Conservation (phyloP, 1,284 basidiomycete species). For the Cryptococcus sp. region DNA sequence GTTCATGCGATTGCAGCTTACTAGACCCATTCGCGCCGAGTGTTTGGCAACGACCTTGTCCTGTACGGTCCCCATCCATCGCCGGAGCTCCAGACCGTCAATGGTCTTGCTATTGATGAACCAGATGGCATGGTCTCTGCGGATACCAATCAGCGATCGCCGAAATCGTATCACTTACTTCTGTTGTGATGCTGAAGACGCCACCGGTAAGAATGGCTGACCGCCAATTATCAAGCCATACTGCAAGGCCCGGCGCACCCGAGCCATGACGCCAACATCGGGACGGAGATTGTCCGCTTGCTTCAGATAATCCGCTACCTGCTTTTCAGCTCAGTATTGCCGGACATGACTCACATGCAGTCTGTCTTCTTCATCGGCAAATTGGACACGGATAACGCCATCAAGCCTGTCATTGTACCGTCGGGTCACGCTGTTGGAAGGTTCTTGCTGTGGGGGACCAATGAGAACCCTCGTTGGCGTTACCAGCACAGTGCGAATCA, state of each 20-base stretch:
- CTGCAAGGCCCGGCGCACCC: conserved; percentile 47
- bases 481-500: conserved; percentile 46
- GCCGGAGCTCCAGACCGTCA: conserved; percentile 31
- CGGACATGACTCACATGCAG: conserved; percentile 35
- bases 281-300: conserved; percentile 30
- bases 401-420: conserved; percentile 40
- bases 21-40: conserved; percentile 47
- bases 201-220: conserved; percentile 41
- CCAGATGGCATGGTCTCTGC: conserved; percentile 51
- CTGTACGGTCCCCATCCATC: conserved; percentile 45
- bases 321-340: conserved; percentile 5
- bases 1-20: conserved; percentile 22
- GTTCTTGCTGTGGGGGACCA: conserved; percentile 47
- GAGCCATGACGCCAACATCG: conserved; percentile 45
- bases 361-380: conserved; percentile 49
- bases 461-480: conserved; percentile 52
- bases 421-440: conserved; percentile 50
- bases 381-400: conserved; percentile 50
- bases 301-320: conserved; percentile 44
- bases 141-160: conserved; percentile 10
- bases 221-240: conserved; percentile 47
- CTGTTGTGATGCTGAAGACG: conserved; percentile 47
- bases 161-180: conserved; percentile 29
- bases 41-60: conserved; percentile 53
- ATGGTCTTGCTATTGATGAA: conserved; percentile 44